These are phyloP conservation scores for Aspergillus sparsus DNA, from an alignment of 495 filamentous ascomycete species.

Conservation along the genomic window DNA sequence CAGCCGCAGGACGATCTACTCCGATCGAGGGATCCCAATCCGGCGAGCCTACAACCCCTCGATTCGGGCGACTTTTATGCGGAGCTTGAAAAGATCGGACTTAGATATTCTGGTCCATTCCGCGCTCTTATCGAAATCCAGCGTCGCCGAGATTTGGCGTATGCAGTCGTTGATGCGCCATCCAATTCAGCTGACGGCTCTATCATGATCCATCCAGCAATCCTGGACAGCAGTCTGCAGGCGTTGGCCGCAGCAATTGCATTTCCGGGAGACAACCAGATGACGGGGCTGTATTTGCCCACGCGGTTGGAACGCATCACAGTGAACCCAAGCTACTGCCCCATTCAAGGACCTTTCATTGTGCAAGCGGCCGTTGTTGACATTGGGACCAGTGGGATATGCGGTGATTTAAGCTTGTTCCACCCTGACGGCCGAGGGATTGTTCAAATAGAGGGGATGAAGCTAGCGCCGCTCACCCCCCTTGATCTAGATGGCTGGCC, in stretches of 20 bases:
- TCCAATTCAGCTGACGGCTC: background rate
- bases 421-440: background rate
- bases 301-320: constrained; percentile 1
- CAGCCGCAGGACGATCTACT: background rate
- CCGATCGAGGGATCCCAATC: background rate
- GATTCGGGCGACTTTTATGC: constrained; percentile 29
- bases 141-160: constrained; percentile 8
- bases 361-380: background rate
- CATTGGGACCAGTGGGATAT: background rate
- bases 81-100: constrained; percentile 23
- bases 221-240: constrained; percentile 10
- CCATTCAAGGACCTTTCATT: background rate
- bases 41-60: constrained; percentile 16
- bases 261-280: constrained; percentile 10
- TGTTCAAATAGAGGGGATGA: constrained; percentile 12
- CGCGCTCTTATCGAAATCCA: constrained; percentile 14
- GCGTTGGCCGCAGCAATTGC: constrained; percentile 8
- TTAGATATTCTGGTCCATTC: constrained; percentile 27
- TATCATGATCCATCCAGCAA: constrained; percentile 13
- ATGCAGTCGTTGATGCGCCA: constrained; percentile 15
- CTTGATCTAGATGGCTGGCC: background rate
- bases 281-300: constrained; percentile 11
- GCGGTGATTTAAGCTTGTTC: constrained; percentile 16
- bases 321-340: background rate
- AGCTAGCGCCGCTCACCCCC: constrained; percentile 6